Conservation (phyloP, 352 stramenopile genomes). For the Pythium aristosporum region DNA sequence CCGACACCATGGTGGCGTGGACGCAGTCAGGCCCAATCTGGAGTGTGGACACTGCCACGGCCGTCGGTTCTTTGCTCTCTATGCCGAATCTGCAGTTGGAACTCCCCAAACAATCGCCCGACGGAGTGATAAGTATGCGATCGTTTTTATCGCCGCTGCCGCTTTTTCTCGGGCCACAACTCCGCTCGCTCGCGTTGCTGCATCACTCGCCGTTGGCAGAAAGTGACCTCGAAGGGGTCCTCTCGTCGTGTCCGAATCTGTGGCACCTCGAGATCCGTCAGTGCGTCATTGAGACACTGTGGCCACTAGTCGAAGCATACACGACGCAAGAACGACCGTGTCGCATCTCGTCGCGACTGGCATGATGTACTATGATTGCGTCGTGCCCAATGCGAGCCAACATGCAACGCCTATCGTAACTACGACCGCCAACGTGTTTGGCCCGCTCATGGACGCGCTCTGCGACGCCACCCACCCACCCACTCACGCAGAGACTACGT, state of each 20-base stretch:
- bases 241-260: slow-evolving; percentile 3
- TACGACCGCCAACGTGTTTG: background rate
- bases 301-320: slow-evolving; percentile 14
- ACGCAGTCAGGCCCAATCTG: background rate
- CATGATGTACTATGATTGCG: background rate
- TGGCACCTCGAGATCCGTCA: background rate
- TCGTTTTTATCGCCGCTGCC: background rate
- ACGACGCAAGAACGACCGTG: background rate
- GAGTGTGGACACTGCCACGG: background rate
- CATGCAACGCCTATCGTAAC: background rate
- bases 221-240: slow-evolving; percentile 1
- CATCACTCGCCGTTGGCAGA: background rate
- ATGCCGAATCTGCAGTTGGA: background rate
- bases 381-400: background rate
- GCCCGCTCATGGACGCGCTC: slow-evolving; percentile 1
- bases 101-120: background rate
- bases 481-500: slow-evolving; percentile 4
- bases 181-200: background rate
- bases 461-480: slow-evolving; percentile 3
- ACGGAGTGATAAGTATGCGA: background rate
- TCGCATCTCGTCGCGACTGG: slow-evolving; percentile 4
- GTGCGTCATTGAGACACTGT: slow-evolving; percentile 5
- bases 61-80: background rate
- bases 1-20: background rate
- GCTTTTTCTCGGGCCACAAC: slow-evolving; percentile 5